A percentile compares a stretch with the other conserved stretches of the same genome.
These are phyloP conservation scores for Anthracocystis walkeri DNA, from an alignment of 1,284 basidiomycete genomes.

Conservation along the genomic window DNA sequence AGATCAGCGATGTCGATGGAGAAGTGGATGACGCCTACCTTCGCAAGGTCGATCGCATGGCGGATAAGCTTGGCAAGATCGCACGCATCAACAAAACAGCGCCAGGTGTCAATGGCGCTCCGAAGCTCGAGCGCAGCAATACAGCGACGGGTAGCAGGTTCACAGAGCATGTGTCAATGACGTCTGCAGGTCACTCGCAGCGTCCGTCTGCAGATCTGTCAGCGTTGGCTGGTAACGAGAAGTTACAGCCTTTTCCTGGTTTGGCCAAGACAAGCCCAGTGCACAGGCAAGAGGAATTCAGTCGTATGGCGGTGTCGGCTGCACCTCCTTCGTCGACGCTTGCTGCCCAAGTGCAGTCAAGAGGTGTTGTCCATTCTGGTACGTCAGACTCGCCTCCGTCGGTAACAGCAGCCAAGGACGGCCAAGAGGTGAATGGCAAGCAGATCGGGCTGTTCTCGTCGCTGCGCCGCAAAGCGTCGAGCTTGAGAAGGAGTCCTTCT, in stretches of 20 bases:
- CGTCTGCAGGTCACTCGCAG: conserved; percentile 20
- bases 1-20: conserved; percentile 41
- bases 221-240: conserved; percentile 40
- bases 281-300: conserved; percentile 31
- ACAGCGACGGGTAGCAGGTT: conserved; percentile 24
- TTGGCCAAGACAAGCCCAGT: conserved; percentile 29
- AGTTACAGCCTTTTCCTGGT: conserved; percentile 58
- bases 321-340: conserved; percentile 7
- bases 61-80: conserved; percentile 44
- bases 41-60: conserved; percentile 47
- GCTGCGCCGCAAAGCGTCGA: conserved; percentile 53
- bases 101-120: not conserved
- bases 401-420: not conserved
- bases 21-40: conserved; percentile 46
- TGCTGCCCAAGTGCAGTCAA: not conserved
- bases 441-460: conserved; percentile 52
- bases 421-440: conserved; percentile 26
- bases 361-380: not conserved
- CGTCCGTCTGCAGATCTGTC: conserved; percentile 32
- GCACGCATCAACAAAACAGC: conserved; percentile 24
- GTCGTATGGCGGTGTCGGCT: conserved; percentile 15
- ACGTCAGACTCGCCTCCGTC: conserved; percentile 11
- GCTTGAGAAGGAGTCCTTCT: conserved; percentile 33
- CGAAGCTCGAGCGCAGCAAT: conserved; percentile 18
- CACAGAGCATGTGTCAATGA: conserved; percentile 21